phyloP scores from a whole-genome alignment of 2,329 filamentous ascomycete genomes.

The Calonectria pteridis region DNA sequence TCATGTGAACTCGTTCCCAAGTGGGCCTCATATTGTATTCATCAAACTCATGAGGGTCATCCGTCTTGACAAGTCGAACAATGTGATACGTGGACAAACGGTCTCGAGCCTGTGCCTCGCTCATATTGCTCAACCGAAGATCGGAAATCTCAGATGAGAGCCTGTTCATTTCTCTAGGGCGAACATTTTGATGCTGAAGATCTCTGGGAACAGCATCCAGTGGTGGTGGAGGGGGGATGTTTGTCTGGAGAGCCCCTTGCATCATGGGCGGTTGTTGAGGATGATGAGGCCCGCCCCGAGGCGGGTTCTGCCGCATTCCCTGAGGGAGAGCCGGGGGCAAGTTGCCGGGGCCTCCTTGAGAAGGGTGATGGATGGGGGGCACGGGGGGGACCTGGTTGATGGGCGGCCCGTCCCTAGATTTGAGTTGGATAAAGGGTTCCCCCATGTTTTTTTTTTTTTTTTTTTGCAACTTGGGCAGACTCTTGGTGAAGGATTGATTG shows the following conservation, averaged over 20 bases:
- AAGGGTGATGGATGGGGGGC: background rate
- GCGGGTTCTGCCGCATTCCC: constrained; percentile 16
- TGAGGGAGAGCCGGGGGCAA: constrained; percentile 13
- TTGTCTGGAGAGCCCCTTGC: constrained; percentile 14
- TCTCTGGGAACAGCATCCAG: constrained; percentile 27
- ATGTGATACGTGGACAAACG: constrained; percentile 56
- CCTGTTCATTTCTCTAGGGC: constrained; percentile 19
- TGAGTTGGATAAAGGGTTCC: background rate
- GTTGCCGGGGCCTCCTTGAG: background rate
- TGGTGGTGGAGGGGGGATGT: constrained; percentile 31
- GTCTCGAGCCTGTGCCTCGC: constrained; percentile 54
- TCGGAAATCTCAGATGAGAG: constrained; percentile 47
- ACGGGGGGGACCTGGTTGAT: background rate
- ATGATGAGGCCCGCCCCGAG: background rate
- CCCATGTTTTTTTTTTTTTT: too few species aligned
- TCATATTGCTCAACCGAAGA: constrained; percentile 52
- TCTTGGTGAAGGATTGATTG: background rate
- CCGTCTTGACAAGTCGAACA: constrained; percentile 57
- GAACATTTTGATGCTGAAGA: constrained; percentile 31
- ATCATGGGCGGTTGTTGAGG: constrained; percentile 15
- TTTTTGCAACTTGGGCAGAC: background rate
- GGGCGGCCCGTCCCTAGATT: background rate
- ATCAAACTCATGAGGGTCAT: constrained; percentile 49
- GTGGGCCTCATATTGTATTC: constrained; percentile 48
- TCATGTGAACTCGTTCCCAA: constrained; percentile 56